Evolutionary conservation across 2,329 filamentous ascomycete genomes (phyloP), one percentile per base, ranked within the genome.

Genomic region (Cladosporium sp.): DNA sequence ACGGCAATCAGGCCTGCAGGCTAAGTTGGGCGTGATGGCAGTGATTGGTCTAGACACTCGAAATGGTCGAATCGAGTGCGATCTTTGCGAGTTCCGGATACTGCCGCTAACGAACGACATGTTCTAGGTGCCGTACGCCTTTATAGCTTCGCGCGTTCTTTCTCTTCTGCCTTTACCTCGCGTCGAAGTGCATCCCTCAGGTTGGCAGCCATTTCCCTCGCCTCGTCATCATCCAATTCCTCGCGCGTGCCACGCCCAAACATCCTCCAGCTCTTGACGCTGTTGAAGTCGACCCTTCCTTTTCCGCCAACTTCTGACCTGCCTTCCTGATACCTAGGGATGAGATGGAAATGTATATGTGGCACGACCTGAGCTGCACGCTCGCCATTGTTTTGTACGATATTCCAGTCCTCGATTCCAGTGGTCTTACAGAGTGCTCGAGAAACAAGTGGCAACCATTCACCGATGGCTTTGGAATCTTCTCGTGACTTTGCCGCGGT

Each of bases 271-370:
- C 83, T 84, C 73, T 79, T 80, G 59, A 67, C 50, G 58, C 60
- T 59, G 4, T 62, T 62, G 36, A 59, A 58, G 44, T 67, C 62
- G 72, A 73, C 41, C 72, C 64, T 58, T 73, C 74, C 52, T 79
- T 80, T 70, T 17, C 69, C 71, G 51, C 73, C 71, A 30, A 74
- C 67, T 49, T 86, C 82, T 0, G 66, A 66, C 12, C 75, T 74
- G 18, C 63, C 69, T 32, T 91, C 66, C 48, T 66, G 64, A 57
- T 67, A 90, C 32, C 92, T 75, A 0, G 92, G 92, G 29, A 99
- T 95, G 47, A 97, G 80, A 62, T 99, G 93, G 67, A 95, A 97
- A 69, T 99, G 92, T 43, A 95, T 85, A 68, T 97, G 92, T 18
- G 87, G 86, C 2, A 97, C 90, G 13, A 96, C 89, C 72, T 97